A percentile compares a stretch with the other conserved stretches of the same genome.
Conservation (phyloP, 1,139 yeast genomes). For the Suzukiozyma palmioleophila region DNA sequence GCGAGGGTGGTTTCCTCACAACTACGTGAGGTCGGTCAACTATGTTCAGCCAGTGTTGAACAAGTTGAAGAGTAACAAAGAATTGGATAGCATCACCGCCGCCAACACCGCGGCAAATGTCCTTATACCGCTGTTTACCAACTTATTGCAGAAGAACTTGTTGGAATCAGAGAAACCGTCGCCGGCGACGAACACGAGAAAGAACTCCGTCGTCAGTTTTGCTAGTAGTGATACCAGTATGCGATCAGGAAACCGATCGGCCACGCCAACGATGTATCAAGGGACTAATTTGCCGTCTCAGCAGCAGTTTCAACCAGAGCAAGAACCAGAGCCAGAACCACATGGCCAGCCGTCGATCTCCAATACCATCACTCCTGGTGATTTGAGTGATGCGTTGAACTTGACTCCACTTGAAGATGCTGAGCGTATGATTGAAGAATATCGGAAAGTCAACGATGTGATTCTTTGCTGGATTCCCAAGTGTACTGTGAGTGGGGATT, state of each 20-base stretch:
- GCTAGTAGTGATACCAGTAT: conserved; percentile 38
- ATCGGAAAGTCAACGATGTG: conserved; percentile 22
- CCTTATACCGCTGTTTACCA: conserved; percentile 42
- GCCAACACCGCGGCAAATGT: conserved; percentile 51
- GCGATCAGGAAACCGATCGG: conserved; percentile 11
- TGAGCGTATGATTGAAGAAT: conserved; percentile 31
- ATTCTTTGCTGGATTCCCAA: conserved; percentile 50
- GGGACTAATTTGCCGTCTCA: not conserved
- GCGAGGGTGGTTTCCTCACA: conserved; percentile 78
- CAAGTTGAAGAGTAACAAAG: conserved; percentile 36
- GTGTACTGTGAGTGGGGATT: conserved; percentile 50
- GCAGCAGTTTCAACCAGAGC: conserved; percentile 4
- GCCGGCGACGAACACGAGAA: conserved; percentile 33
- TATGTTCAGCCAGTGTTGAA: conserved; percentile 45
- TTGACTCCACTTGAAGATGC: conserved; percentile 32
- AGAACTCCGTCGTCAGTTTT: conserved; percentile 46
- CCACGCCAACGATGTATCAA: conserved; percentile 1
- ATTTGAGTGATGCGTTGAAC: conserved; percentile 11
- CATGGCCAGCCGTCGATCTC: conserved; percentile 10
- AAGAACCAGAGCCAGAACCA: not conserved
- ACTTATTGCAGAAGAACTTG: conserved; percentile 33
- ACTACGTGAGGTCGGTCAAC: conserved; percentile 47
- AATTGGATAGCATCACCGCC: conserved; percentile 43
- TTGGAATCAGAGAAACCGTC: conserved; percentile 28
- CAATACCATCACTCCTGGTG: conserved; percentile 8